A percentile compares a stretch with the other conserved stretches of the same genome.
Evolutionary conservation across 2,329 filamentous ascomycete genomes (phyloP).

Genomic region (Diaporthe australafricana): DNA sequence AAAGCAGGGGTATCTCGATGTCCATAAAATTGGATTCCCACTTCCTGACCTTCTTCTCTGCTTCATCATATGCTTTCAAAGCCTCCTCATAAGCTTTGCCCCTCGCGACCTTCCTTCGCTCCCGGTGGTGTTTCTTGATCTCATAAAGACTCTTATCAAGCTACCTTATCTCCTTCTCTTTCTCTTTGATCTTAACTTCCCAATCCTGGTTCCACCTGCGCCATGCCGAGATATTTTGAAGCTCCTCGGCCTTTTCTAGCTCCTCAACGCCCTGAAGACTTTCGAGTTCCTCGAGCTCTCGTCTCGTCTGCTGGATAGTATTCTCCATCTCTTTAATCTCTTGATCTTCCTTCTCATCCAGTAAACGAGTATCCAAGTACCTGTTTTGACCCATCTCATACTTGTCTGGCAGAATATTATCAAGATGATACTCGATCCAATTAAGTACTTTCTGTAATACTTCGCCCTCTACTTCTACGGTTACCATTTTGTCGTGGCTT

Average conservation of each 20-base stretch:
- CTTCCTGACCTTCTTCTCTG: background rate
- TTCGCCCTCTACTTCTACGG: too few relatives aligned
- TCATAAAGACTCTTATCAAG: too few relatives aligned
- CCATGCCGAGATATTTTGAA: too few relatives aligned
- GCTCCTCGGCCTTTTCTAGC: too few relatives aligned
- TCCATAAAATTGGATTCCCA: background rate
- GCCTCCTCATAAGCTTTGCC: background rate
- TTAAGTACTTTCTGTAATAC: too few relatives aligned
- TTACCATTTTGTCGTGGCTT: too few relatives aligned
- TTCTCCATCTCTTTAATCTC: background rate
- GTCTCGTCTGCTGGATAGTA: background rate
- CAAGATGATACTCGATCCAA: background rate
- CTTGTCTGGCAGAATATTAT: background rate
- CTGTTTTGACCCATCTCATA: background rate
- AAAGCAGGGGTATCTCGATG: background rate
- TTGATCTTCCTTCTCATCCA: background rate
- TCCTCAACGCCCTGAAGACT: too few relatives aligned
- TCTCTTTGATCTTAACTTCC: background rate
- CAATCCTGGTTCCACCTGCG: background rate
- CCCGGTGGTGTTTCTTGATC: too few relatives aligned
- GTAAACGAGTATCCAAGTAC: too few relatives aligned
- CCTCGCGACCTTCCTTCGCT: too few relatives aligned
- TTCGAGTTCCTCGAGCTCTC: background rate
- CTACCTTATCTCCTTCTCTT: background rate
- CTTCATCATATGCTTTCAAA: background rate